Conservation (phyloP, 148 eudicot species). For the Amaranthus palmeri region DNA sequence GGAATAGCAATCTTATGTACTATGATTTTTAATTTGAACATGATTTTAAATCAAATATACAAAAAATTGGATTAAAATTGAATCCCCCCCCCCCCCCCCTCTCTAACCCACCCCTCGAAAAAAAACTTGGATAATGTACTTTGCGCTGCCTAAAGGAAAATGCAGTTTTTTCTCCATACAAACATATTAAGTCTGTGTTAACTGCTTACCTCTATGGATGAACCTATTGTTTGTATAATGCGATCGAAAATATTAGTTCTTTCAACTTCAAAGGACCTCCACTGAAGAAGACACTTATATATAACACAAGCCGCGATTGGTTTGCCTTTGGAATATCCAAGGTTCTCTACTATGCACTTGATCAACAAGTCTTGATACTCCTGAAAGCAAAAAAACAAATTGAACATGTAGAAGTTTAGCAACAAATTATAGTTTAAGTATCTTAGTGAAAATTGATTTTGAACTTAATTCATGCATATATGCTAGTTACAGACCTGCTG, state of each 20-base stretch:
- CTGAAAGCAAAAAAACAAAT: conserved; percentile 35
- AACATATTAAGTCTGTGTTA: background rate
- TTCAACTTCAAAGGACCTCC: conserved; percentile 99
- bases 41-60: no score
- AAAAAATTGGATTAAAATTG: no score
- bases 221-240: conserved; percentile 79
- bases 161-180: background rate
- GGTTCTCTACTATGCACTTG: conserved; percentile 81
- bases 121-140: no score
- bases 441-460: conserved; percentile 3
- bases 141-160: background rate
- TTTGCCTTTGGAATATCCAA: conserved; percentile 89
- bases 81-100: no score
- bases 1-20: no score
- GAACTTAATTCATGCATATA: background rate
- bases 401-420: background rate
- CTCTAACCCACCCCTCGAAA: no score
- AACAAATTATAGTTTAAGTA: background rate
- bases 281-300: conserved; percentile 93
- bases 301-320: conserved; percentile 90
- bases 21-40: no score
- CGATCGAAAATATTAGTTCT: conserved; percentile 88
- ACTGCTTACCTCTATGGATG: conserved; percentile 71
- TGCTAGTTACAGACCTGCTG: conserved; percentile 58
- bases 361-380: conserved; percentile 91